Evolutionary conservation across 139 green algal species (phyloP).

Genomic region (Coelastrella sp.): DNA sequence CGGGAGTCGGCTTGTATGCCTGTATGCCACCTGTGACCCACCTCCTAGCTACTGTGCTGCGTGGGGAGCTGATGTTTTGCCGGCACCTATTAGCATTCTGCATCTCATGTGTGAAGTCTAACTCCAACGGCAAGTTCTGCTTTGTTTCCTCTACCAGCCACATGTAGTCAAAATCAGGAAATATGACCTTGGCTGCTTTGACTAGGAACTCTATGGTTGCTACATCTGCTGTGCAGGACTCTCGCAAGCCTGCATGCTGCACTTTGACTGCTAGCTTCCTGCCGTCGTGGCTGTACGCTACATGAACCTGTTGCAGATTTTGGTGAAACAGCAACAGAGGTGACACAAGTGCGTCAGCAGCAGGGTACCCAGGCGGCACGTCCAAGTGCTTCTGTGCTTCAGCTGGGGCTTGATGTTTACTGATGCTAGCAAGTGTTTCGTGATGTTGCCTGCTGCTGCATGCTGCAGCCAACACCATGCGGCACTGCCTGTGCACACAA

Average conservation of each 20-base stretch:
- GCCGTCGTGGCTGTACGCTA: slow-evolving; percentile 76
- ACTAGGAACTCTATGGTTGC: slow-evolving; percentile 87
- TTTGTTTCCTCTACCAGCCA: slow-evolving; percentile 95
- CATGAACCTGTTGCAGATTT: slow-evolving; percentile 78
- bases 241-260: slow-evolving; percentile 88
- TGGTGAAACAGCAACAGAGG: neutral
- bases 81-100: slow-evolving; percentile 78
- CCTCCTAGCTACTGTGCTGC: slow-evolving; percentile 22
- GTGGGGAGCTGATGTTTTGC: slow-evolving; percentile 70
- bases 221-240: slow-evolving; percentile 85
- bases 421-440: neutral
- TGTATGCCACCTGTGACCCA: neutral
- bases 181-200: slow-evolving; percentile 52
- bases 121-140: slow-evolving; percentile 85
- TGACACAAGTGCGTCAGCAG: neutral
- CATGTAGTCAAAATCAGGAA: slow-evolving; percentile 73
- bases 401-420: too few species aligned
- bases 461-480: neutral
- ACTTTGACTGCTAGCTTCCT: slow-evolving; percentile 88
- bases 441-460: neutral
- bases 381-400: too few species aligned
- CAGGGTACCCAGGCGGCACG: too few species aligned
- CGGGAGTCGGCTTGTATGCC: too few species aligned
- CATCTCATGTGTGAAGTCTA: slow-evolving; percentile 85
- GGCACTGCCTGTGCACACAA: too few species aligned